Evolutionary conservation across 1,284 basidiomycete species (phyloP), one percentile per base, ranked within the genome.

Genomic region (Nidula niveotomentosa): DNA sequence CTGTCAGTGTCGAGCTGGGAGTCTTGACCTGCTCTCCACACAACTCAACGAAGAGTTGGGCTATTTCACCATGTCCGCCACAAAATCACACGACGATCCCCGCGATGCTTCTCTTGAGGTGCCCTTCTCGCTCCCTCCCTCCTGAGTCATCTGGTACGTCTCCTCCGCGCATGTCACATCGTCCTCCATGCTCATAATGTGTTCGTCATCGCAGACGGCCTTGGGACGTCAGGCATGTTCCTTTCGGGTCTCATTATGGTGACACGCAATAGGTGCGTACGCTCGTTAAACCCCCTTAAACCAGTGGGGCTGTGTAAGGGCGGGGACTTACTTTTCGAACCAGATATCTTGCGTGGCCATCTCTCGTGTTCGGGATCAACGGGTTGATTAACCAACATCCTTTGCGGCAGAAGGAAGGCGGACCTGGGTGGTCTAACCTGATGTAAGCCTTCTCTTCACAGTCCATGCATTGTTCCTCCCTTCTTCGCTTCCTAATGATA

Each of bases 241-340:
- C 70, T 90, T 18, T 84, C 87, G 12, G 88, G 88, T 51, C 72
- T 88, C 49, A 87, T 91, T 56, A 86, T 91, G 81, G 82, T 91
- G 44, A 87, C 89, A 45, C 79, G 87, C 51, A 91, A 92, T 63
- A 80, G 88, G 88, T 89, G 58, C 61, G 78, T 63, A 23, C 23
- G 23, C 23, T 3, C 23, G 23, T 23, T 23, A 23, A 23, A 23
- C 23, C 23, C 23, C 23, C 23, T 23, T 23, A 23, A 23, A 23
- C 23, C 3, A 23, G 23, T 23, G 23, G 23, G 23, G 23, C 23
- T 23, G 23, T 23, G 23, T 23, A 23, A 23, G 23, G 23, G 23
- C 23, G 23, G 23, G 23, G 23, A 3, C 23, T 23, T 23, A 23
- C 23, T 3, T 23, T 23, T 23, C 23, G 23, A 23, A 23, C n/a